These are phyloP conservation scores for Wickerhamiella domercqiae DNA, from an alignment of 805 yeast genomes.

Conservation along the genomic window DNA sequence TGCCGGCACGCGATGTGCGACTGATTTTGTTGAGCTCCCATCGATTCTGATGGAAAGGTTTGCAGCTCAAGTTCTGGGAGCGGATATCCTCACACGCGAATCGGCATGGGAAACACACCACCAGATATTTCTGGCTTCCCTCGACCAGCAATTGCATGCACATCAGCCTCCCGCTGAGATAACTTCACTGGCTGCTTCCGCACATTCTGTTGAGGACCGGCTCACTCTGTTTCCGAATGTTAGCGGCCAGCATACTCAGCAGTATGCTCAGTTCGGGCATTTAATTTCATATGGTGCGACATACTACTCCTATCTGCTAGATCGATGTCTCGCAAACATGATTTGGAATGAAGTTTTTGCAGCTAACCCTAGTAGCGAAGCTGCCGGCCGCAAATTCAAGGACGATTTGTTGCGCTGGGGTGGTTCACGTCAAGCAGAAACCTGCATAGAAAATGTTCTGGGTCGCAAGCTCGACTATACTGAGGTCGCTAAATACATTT, in stretches of 20 bases:
- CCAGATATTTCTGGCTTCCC: constrained; percentile 76
- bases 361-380: constrained; percentile 51
- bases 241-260: constrained; percentile 38
- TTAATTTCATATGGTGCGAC: constrained; percentile 86
- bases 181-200: constrained; percentile 7
- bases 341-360: constrained; percentile 65
- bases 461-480: constrained; percentile 29
- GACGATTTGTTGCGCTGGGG: constrained; percentile 77
- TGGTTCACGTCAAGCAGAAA: constrained; percentile 83
- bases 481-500: constrained; percentile 11
- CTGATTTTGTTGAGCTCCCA: constrained; percentile 94
- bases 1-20: constrained; percentile 87
- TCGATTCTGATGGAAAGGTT: constrained; percentile 93
- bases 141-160: constrained; percentile 70
- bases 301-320: constrained; percentile 81
- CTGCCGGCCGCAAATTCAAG: constrained; percentile 63
- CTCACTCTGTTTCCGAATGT: constrained; percentile 48
- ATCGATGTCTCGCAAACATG: constrained; percentile 79
- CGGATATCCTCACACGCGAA: constrained; percentile 34
- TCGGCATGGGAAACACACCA: constrained; percentile 58
- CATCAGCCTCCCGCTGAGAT: constrained; percentile 9
- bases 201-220: constrained; percentile 35
- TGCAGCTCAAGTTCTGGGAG: constrained; percentile 63
- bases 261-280: constrained; percentile 95
- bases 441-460: constrained; percentile 62